Evolutionary conservation across 257 asterid genomes (phyloP), one percentile per base, ranked within the genome.

Genomic region (Penstemon eatonii): DNA sequence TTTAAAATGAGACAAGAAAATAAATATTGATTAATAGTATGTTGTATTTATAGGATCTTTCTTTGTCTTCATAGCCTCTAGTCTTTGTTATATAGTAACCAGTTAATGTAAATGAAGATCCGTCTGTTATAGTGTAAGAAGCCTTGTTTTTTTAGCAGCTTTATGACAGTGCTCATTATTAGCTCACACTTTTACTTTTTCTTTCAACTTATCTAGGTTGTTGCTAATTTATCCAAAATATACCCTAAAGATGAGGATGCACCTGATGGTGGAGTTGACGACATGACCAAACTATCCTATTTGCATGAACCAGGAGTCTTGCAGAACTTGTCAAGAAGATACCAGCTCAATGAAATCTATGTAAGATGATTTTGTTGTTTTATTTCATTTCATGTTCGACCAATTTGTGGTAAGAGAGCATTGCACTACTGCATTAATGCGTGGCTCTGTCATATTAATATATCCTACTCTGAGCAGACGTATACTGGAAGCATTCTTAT

Each of bases 401-500:
- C 63, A 56, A 41, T 65, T 62, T 56, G 60, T 65, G 73, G 67
- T 59, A 56, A 60, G 76, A 66, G 71, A 66, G 41, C 25, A 9
- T 40, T 71, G 65, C 52, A 72, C 56, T 72, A 68, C 59, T 46
- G 63, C 33, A 25, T 66, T 68, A 47, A 36, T 71, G 52, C 74
- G 57, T 66, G 33, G 33, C 33, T 25, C 69, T 41, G 56, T 64
- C 68, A 65, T 49, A 45, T 65, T 11, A 25, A 62, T 76, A 58
- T 73, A 59, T 77, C 78, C 63, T 78, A 53, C 70, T 68, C 67
- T 70, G 63, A 45, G 57, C 96, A 94, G 99, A 94, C 99, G 61
- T 94, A 94, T 73, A 94, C 97, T 41, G 99, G 99, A 81, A 80
- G 97, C 84, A 94, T 94, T 78, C 99, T 94, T 67, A 94, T 94